Conservation (phyloP, 2,329 filamentous ascomycete species). For the Colletotrichum costaricense region DNA sequence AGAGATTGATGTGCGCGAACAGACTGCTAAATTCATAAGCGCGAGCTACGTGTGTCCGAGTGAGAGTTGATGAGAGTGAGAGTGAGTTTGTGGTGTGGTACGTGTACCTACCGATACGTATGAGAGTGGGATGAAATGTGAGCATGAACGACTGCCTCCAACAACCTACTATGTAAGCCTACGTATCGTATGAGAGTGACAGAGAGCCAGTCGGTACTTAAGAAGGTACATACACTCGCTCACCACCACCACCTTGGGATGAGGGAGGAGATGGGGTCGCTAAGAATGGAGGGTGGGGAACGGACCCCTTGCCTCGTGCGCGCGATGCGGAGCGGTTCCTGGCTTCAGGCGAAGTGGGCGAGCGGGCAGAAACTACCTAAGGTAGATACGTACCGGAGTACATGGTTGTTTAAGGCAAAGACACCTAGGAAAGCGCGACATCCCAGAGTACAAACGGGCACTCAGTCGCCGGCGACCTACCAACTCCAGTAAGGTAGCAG, state of each 20-base stretch:
- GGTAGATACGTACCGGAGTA: slow-evolving; percentile 12
- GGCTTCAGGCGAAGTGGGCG: slow-evolving; percentile 19
- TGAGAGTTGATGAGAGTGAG: background rate
- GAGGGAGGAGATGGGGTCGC: background rate
- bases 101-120: background rate
- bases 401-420: background rate
- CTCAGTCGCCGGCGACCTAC: no score
- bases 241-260: background rate
- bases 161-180: background rate
- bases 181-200: background rate
- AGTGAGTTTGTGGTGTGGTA: background rate
- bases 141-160: background rate
- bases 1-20: background rate
- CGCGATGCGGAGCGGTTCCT: slow-evolving; percentile 32
- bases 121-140: background rate
- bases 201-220: background rate
- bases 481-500: background rate
- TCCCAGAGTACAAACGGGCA: background rate
- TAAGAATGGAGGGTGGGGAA: slow-evolving; percentile 23
- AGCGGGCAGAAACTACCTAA: background rate
- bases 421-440: background rate
- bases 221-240: no score
- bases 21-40: background rate
- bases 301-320: slow-evolving; percentile 34
- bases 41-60: background rate